Conservation (phyloP, 2,329 filamentous ascomycete genomes). For the Alternaria panax region DNA sequence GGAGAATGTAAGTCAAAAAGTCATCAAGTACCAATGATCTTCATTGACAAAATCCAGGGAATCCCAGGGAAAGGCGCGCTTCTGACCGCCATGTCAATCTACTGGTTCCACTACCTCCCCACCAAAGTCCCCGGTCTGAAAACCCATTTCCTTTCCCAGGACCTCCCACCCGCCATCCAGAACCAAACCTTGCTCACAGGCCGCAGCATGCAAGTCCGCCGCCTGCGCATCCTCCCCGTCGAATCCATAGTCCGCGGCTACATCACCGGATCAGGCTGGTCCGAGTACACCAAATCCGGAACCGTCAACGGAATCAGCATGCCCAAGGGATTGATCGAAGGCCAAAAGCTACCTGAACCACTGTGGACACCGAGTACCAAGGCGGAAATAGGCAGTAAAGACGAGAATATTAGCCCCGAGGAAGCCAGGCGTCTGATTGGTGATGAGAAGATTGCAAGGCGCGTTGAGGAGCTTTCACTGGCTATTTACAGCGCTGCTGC, state of each 20-base stretch:
- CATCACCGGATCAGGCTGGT: conserved; percentile 85
- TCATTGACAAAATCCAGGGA: conserved; percentile 57
- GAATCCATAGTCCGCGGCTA: conserved; percentile 91
- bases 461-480: conserved; percentile 71
- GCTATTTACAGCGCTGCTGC: conserved; percentile 69
- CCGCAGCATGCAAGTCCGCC: conserved; percentile 79
- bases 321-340: conserved; percentile 72
- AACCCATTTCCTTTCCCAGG: conserved; percentile 69
- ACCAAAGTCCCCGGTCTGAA: conserved; percentile 64
- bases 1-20: conserved; percentile 67
- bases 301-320: conserved; percentile 82
- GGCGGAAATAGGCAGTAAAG: conserved; percentile 77
- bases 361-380: conserved; percentile 87
- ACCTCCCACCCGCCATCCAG: conserved; percentile 60
- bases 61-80: conserved; percentile 73
- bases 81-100: conserved; percentile 69
- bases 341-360: conserved; percentile 71
- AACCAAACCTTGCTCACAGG: conserved; percentile 55
- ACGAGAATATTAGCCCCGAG: conserved; percentile 84
- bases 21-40: neutral
- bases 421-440: conserved; percentile 64
- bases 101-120: conserved; percentile 72
- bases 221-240: conserved; percentile 76
- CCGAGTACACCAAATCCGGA: conserved; percentile 74
- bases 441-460: conserved; percentile 68